Base-by-base conservation (phyloP, 352 stramenopile species). In the Pythium sp. region DNA sequence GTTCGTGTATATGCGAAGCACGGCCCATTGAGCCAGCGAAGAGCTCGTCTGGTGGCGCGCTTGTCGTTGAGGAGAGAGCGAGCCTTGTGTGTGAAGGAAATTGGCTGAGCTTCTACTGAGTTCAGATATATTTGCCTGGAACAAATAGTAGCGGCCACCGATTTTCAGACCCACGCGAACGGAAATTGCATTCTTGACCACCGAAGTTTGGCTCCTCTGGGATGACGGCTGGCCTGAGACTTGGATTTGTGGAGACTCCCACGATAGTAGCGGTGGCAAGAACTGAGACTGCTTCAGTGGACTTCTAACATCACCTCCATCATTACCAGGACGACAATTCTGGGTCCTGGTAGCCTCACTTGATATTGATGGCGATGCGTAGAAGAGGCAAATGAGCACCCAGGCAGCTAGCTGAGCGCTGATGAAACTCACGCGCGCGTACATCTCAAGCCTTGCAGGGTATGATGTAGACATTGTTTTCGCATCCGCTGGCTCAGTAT, bases 391-490 rank as follows among this genome's bases (percentile, higher is more conserved):
- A 7, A 84, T 69, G 5, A 79, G 61, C 28, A 74, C 65, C 73
- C 75, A 91, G 2, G 80, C 77, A 1, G 67, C 74, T 12, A 92
- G 65, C n/a, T 80, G 72, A 3, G 82, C 79, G 20, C 68, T 74
- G 60, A 86, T 87, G 0, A 72, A 74, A 59, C 82, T 87, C 38
- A 88, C 70, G 32, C 77, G 77, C 9, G 68, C 54, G n/a, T 57
- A 68, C 12, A 53, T 55, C 2, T 54, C 18, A 5, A 79, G 49
- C 4, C 61, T 32, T 2, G 38, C n/a, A 0, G 57, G 32, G 24
- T 65, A 64, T 47, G 64, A 71, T 9, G 51, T 7, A 6, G 26
- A 62, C 12, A 22, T 46, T 20, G 8, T 22, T 5, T 2, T 14
- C 3, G 9, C 34, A 1, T 7, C 5, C 15, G 15, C 18, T 34